phyloP scores from a whole-genome alignment of 202 grass and related monocot genomes.

The Panicum hallii region DNA sequence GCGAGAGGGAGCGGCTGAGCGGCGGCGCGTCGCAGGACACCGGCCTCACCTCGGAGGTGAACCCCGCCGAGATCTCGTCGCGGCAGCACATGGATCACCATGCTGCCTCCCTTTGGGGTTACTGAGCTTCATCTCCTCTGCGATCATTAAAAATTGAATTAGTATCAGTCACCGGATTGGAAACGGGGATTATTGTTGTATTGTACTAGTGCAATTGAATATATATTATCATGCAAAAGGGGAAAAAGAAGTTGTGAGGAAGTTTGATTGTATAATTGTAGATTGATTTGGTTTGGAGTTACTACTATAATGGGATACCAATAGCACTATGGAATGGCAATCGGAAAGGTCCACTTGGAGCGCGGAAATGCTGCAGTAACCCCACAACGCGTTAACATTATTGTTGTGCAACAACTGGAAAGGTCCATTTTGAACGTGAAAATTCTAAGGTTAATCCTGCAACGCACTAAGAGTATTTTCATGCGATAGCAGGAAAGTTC shows the following conservation, averaged over 20 bases:
- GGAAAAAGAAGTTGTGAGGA: neutral
- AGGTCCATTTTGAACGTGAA: neutral
- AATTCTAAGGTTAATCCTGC: neutral
- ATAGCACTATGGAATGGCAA: neutral
- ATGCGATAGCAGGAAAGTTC: neutral
- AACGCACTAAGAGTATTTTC: neutral
- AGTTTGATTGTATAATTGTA: too few species aligned
- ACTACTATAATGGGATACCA: neutral
- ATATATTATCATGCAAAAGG: neutral
- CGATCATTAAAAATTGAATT: neutral
- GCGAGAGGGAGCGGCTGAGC: constrained; percentile 52
- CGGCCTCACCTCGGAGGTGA: constrained; percentile 61
- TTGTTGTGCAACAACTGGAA: neutral
- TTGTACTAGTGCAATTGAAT: neutral
- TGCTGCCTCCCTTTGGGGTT: constrained; percentile 56
- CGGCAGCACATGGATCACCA: constrained; percentile 40
- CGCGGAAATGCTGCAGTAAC: neutral
- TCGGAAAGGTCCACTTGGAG: neutral
- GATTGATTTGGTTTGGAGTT: neutral
- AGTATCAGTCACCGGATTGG: constrained; percentile 35
- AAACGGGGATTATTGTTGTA: neutral
- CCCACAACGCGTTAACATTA: neutral
- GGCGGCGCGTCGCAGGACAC: constrained; percentile 64
- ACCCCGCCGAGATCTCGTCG: constrained; percentile 58
- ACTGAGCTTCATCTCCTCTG: constrained; percentile 9